Conservation (phyloP, 148 eudicot species). For the Vaccinium macrocarpon region DNA sequence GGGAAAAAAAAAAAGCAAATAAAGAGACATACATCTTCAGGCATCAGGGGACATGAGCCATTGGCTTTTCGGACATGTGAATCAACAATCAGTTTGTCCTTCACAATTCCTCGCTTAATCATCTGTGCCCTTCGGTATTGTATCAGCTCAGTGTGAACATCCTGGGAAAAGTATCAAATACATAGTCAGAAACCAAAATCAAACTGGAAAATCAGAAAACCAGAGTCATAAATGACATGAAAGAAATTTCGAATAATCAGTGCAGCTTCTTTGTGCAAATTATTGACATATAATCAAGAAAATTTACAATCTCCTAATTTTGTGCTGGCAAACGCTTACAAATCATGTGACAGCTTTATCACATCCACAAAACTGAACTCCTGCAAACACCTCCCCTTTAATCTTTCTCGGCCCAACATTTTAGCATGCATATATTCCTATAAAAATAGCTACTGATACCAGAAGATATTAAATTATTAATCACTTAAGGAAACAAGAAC, state of each 20-base stretch:
- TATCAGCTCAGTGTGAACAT: conserved; percentile 88
- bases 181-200: conserved; percentile 17
- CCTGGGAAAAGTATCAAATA: conserved; percentile 41
- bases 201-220: conserved; percentile 1
- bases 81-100: conserved; percentile 64
- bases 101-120: conserved; percentile 75
- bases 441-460: not conserved
- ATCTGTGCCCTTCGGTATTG: conserved; percentile 74
- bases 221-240: not conserved
- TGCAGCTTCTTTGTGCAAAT: not conserved
- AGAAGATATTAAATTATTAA: not conserved
- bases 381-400: not conserved
- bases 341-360: conserved; percentile 4
- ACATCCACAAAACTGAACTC: not conserved
- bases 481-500: conserved; percentile 5
- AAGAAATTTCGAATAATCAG: not conserved
- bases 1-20: not conserved
- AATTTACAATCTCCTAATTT: not conserved
- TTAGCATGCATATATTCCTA: not conserved
- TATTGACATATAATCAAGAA: not conserved
- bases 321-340: not conserved
- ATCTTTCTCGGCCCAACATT: not conserved
- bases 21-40: conserved; percentile 71
- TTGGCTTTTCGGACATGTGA: conserved; percentile 63
- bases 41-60: conserved; percentile 94